These are phyloP conservation scores for Gamarada debralockiae DNA, from an alignment of 495 filamentous ascomycete species.

Conservation along the genomic window DNA sequence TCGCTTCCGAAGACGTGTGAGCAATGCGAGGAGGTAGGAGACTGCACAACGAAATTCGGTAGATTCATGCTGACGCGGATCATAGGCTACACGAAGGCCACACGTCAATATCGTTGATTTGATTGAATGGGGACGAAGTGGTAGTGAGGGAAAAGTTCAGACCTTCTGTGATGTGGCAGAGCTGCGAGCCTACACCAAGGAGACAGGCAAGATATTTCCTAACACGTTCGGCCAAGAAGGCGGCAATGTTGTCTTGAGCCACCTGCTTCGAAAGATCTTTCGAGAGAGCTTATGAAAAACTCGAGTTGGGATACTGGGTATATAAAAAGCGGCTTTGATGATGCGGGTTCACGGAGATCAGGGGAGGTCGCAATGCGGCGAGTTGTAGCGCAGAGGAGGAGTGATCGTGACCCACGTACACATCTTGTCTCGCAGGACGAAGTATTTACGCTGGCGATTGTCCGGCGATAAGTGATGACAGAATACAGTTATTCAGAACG, in stretches of 20 bases:
- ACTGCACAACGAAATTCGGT: no score
- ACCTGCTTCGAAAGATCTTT: neutral
- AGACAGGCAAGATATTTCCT: conserved; percentile 16
- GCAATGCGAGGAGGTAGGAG: conserved; percentile 17
- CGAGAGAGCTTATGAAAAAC: neutral
- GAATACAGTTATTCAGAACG: no score
- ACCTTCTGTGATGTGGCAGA: conserved; percentile 19
- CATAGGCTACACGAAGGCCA: conserved; percentile 19
- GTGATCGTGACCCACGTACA: no score
- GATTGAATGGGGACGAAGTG: no score
- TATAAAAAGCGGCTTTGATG: no score
- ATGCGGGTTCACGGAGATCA: no score
- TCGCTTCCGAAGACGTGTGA: conserved; percentile 19
- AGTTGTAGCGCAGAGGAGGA: no score
- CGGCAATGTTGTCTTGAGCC: conserved; percentile 5
- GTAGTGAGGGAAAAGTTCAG: conserved; percentile 16
- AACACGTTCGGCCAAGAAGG: conserved; percentile 1
- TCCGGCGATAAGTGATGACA: no score
- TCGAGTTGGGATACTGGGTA: no score
- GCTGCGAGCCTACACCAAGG: conserved; percentile 17
- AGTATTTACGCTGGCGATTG: no score
- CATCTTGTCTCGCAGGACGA: no score
- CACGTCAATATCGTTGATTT: conserved; percentile 21
- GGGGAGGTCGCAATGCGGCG: no score
- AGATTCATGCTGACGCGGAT: conserved; percentile 7